phyloP scores from a whole-genome alignment of 805 yeast species.

The Tetrapisispora nanseiensis region DNA sequence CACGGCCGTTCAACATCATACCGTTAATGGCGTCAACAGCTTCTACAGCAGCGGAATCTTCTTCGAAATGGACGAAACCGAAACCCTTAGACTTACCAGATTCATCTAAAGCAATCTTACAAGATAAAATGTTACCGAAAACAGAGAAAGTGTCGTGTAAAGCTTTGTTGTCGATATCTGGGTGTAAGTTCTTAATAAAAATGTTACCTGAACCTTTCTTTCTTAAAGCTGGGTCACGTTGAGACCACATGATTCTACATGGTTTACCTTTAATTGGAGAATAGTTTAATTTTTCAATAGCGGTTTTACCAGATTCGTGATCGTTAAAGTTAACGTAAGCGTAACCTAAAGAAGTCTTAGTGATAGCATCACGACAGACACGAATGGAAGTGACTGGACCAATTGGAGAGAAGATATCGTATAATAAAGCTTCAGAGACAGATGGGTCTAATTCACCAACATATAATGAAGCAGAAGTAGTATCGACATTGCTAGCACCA shows the following conservation, averaged over 20 bases:
- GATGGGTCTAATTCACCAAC: slow-evolving; percentile 94
- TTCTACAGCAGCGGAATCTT: slow-evolving; percentile 82
- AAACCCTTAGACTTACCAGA: slow-evolving; percentile 88
- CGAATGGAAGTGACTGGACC: slow-evolving; percentile 96
- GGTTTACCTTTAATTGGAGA: slow-evolving; percentile 87
- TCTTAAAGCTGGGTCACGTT: slow-evolving; percentile 94
- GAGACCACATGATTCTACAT: slow-evolving; percentile 99
- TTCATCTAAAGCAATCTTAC: slow-evolving; percentile 94
- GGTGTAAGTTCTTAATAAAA: slow-evolving; percentile 96
- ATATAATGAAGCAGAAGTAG: slow-evolving; percentile 75
- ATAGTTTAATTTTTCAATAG: slow-evolving; percentile 93
- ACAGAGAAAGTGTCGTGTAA: slow-evolving; percentile 96
- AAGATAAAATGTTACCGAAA: slow-evolving; percentile 89
- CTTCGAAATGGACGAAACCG: slow-evolving; percentile 95
- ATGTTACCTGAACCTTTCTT: slow-evolving; percentile 94
- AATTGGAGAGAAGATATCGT: slow-evolving; percentile 86
- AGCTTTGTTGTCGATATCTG: slow-evolving; percentile 97
- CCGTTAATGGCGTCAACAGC: slow-evolving; percentile 98
- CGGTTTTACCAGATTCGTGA: slow-evolving; percentile 82
- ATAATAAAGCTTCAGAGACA: slow-evolving; percentile 88
- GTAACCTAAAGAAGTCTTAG: slow-evolving; percentile 94
- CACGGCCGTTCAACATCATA: slow-evolving; percentile 92
- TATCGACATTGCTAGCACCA: slow-evolving; percentile 28
- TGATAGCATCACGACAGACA: slow-evolving; percentile 96
- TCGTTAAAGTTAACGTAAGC: slow-evolving; percentile 96